Evolutionary conservation across 176 grass and related monocot species (phyloP), one percentile per base, ranked within the genome.

Genomic region (Carex pumila): DNA sequence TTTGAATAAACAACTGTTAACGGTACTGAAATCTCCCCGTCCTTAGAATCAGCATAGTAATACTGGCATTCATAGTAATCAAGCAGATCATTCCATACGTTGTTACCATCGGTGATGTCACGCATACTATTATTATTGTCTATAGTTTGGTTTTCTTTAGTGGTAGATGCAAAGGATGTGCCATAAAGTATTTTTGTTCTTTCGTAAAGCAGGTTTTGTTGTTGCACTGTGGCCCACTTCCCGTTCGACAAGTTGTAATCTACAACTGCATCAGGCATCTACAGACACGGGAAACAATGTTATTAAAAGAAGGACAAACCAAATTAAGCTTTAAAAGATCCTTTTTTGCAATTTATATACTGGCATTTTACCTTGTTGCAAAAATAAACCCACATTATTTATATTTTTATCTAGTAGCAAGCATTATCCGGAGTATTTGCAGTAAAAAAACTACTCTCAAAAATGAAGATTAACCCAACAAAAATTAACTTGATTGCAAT

Each of bases 221-320:
- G 92, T 87, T 98, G 95, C 18, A 98, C 92, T 81, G 91, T 93
- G 73, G 71, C 41, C 95, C 95, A 98, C 75, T 93, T 93, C 61
- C 89, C 92, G 71, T 90, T 91, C 73, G 79, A 87, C 75, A 98
- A 88, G 88, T 98, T 91, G 71, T 98, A 98, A 61, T 98, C 95
- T 89, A 93, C 86, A 58, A 93, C 88, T 65, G 95, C 92, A 92
- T 98, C 95, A 83, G 92, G 91, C 95, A 95, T 98, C 95, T 98
- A 82, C 79, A 90, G 50, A 80, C 34, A 83, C n/a, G n/a, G 75
- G 6, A 83, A 65, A 25, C 19, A 67, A 83, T 43, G 22, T 15
- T 14, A 31, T 76, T 76, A 3, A 55, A 21, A 32, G 45, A 74
- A 52, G 71, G 45, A 30, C 21, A 76, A 76, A 76, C 22, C 12